Evolutionary conservation across 352 stramenopile species (phyloP), one percentile per base, ranked within the genome.

Genomic region (Phytophthora aleatoria): DNA sequence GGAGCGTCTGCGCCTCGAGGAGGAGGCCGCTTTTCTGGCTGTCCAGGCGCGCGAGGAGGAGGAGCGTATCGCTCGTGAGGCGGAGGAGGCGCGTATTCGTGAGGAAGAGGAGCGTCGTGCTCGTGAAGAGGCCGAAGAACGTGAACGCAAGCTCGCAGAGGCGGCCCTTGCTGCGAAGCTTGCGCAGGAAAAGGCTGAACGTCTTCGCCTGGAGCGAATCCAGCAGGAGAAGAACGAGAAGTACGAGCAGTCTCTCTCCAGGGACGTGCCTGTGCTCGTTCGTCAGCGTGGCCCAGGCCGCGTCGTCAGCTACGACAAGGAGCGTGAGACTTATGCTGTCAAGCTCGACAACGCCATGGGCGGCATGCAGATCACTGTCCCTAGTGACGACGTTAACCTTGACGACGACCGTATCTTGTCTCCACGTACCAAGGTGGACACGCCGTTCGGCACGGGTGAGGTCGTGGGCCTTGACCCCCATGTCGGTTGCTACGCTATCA

Each of bases 401-500:
- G 87, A 95, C 48, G 87, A 92, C 64, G 85, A 93, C 45, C 87
- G 87, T 62, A 95, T 95, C 43, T 57, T 95, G 33, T 95, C 87
- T 33, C 87, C 87, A 10, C 81, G 85, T 30, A 94, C 87, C 9
- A 86, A 91, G 53, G 87, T 95, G 8, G 85, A 94, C 66, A 95
- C 87, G 9, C 87, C 87, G 30, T 95, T 95, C 53, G 87, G 87
- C 31, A 82, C 81, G 16, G 87, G 87, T 31, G 87, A 95, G 57
- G 75, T 95, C 13, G 83, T 95, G 5, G 87, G 87, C 13, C 71
- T 95, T 26, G 87, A 95, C 64, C 87, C 87, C 24, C 87, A 95
- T 57, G 81, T 94, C n/a, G 87, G 87, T 52, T 95, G 87, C 74
- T 95, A 95, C 74, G 87, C 87, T 20, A 85, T 95, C 55, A 91